Percentiles rank a stretch among this genome's conserved stretches.
Evolutionary conservation across 2,329 filamentous ascomycete genomes (phyloP).

Genomic region (Aureobasidium sp.): DNA sequence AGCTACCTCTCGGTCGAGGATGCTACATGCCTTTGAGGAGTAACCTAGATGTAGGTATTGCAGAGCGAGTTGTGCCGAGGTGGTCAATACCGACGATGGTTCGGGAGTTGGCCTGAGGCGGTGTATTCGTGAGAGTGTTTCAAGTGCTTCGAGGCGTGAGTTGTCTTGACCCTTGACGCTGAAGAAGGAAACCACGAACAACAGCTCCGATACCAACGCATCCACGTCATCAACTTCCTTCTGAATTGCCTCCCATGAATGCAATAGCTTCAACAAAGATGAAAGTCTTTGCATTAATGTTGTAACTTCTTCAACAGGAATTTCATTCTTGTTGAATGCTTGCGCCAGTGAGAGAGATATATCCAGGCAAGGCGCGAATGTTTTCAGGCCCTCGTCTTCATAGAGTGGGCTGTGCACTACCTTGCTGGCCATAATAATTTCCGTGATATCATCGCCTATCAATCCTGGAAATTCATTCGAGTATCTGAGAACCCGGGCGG

Average conservation of each 20-base stretch:
- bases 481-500: constrained; percentile 17
- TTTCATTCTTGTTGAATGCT: constrained; percentile 29
- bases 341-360: constrained; percentile 32
- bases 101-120: background rate
- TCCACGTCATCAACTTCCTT: constrained; percentile 42
- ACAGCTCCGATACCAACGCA: constrained; percentile 43
- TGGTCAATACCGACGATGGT: background rate
- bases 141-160: background rate
- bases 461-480: constrained; percentile 19
- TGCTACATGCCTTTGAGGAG: constrained; percentile 47
- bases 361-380: constrained; percentile 28
- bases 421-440: constrained; percentile 10
- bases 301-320: constrained; percentile 20
- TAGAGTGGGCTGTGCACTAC: constrained; percentile 13
- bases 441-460: constrained; percentile 13
- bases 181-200: constrained; percentile 47
- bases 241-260: constrained; percentile 23
- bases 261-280: background rate
- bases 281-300: constrained; percentile 24
- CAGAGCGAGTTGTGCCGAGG: constrained; percentile 32
- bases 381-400: constrained; percentile 26
- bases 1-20: constrained; percentile 52
- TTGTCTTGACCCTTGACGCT: constrained; percentile 48
- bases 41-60: constrained; percentile 54
- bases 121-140: background rate